phyloP scores from a whole-genome alignment of 352 stramenopile species.

The Phytophthora hibernalis region DNA sequence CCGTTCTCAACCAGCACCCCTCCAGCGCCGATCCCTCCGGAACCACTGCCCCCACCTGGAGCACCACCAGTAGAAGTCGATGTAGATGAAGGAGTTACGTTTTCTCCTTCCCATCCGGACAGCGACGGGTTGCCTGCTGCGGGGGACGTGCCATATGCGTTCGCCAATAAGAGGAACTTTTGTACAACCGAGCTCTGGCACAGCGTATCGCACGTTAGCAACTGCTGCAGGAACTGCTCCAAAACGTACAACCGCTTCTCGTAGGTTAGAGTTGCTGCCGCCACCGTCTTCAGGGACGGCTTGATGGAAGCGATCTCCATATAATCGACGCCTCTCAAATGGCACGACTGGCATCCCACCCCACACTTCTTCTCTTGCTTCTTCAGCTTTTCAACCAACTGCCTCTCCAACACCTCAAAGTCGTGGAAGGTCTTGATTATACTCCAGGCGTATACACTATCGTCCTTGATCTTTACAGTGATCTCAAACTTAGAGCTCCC shows the following conservation, averaged over 20 bases:
- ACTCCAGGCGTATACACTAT: slow-evolving; percentile 68
- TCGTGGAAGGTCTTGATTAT: slow-evolving; percentile 75
- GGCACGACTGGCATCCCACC: slow-evolving; percentile 41
- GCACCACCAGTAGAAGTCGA: slow-evolving; percentile 13
- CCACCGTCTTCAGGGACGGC: slow-evolving; percentile 56
- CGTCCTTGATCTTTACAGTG: slow-evolving; percentile 64
- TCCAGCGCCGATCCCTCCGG: slow-evolving; percentile 7
- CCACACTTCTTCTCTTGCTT: slow-evolving; percentile 79
- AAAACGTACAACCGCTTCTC: slow-evolving; percentile 71
- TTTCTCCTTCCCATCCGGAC: slow-evolving; percentile 33
- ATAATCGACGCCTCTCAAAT: slow-evolving; percentile 83
- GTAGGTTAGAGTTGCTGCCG: slow-evolving; percentile 51
- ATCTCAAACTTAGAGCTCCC: slow-evolving; percentile 59
- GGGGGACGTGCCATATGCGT: slow-evolving; percentile 27
- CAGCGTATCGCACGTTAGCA: slow-evolving; percentile 73
- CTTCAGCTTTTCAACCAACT: slow-evolving; percentile 66
- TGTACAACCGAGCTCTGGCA: slow-evolving; percentile 79
- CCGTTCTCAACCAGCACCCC: slow-evolving; percentile 70
- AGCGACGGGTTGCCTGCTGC: slow-evolving; percentile 14
- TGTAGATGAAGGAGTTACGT: slow-evolving; percentile 17
- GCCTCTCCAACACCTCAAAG: slow-evolving; percentile 76
- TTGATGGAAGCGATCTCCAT: slow-evolving; percentile 57
- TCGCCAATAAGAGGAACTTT: slow-evolving; percentile 71
- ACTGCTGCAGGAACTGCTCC: slow-evolving; percentile 75
- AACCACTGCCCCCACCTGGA: slow-evolving; percentile 12